These are phyloP conservation scores for Staphylotrichum longicolle DNA, from an alignment of 495 filamentous ascomycete species.

Conservation along the genomic window DNA sequence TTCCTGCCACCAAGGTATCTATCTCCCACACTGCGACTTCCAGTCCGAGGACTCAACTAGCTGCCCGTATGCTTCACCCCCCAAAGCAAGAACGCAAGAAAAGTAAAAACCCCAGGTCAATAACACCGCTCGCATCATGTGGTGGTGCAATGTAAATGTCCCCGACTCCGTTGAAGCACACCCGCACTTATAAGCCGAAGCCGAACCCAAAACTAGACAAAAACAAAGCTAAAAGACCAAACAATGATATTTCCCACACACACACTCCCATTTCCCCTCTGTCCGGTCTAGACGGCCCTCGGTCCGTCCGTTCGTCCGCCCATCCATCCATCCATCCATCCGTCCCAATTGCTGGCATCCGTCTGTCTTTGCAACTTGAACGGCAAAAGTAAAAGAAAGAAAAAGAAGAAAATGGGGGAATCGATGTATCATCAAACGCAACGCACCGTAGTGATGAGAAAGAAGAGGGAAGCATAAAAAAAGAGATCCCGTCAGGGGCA, in stretches of 20 bases:
- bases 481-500: not conserved
- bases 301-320: slow-evolving; percentile 3
- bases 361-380: not conserved
- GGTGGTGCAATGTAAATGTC: too few species aligned
- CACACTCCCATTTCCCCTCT: not conserved
- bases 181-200: too few species aligned
- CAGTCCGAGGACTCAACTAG: too few species aligned
- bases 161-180: too few species aligned
- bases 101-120: too few species aligned
- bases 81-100: too few species aligned
- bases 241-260: not conserved
- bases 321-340: slow-evolving; percentile 3
- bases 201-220: too few species aligned
- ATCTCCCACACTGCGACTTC: too few species aligned
- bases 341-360: too few species aligned
- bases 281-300: not conserved
- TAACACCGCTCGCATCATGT: too few species aligned
- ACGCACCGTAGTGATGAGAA: not conserved
- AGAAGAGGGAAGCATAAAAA: slow-evolving; percentile 4
- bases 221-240: not conserved
- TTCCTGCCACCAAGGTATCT: too few species aligned
- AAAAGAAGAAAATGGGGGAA: slow-evolving; percentile 11
- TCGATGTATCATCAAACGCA: not conserved
- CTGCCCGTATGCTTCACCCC: too few species aligned
- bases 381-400: slow-evolving; percentile 7